Evolutionary conservation across 2,329 filamentous ascomycete species (phyloP).

Genomic region (Microdochium paspali): DNA sequence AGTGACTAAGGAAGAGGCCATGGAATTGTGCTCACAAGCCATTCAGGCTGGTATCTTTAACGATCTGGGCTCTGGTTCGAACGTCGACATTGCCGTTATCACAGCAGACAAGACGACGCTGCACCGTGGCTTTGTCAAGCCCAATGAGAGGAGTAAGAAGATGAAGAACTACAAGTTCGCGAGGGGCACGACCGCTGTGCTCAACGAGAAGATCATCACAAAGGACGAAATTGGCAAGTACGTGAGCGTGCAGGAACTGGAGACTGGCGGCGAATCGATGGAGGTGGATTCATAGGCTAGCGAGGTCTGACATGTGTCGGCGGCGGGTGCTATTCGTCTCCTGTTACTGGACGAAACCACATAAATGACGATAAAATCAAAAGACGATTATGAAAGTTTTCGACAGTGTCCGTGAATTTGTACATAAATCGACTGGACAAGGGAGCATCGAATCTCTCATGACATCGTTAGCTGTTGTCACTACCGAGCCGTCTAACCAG

Average conservation of each 20-base stretch:
- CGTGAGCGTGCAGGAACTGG: conserved; percentile 81
- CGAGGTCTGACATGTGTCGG: no score
- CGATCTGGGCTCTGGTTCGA: conserved; percentile 91
- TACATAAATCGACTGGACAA: no score
- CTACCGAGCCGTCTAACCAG: no score
- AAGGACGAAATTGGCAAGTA: conserved; percentile 93
- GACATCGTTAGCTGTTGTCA: no score
- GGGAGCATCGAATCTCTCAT: no score
- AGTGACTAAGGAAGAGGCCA: conserved; percentile 69
- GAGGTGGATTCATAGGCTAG: conserved; percentile 51
- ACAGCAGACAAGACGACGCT: conserved; percentile 91
- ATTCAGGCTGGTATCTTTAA: conserved; percentile 94
- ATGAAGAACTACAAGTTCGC: conserved; percentile 86
- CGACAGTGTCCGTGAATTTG: no score
- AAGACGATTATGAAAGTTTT: no score
- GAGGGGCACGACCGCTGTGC: conserved; percentile 85
- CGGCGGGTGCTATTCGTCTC: no score
- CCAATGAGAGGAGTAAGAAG: conserved; percentile 86
- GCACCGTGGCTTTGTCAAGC: conserved; percentile 85
- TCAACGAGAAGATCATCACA: conserved; percentile 93
- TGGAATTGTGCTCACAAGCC: conserved; percentile 74
- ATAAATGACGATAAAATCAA: no score
- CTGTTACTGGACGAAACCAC: no score
- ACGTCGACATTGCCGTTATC: conserved; percentile 95
- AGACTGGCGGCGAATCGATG: conserved; percentile 61